Percentiles rank a stretch among this genome's conserved stretches.
Evolutionary conservation across 306 rosid genomes (phyloP).

Genomic region (Cucumis cinereus): DNA sequence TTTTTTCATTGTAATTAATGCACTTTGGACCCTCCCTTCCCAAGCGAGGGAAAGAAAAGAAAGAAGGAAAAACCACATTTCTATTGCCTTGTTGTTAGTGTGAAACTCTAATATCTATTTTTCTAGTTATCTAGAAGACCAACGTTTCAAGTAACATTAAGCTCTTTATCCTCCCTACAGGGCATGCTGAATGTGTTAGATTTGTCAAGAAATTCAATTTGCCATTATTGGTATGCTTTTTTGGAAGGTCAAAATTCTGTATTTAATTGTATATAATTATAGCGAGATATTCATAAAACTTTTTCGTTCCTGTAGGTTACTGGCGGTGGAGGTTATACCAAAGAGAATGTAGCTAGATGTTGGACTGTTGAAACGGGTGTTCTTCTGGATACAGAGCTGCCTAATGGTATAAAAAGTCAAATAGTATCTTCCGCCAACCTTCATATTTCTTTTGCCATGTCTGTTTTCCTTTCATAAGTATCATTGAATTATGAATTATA

Average conservation of each 20-base stretch:
- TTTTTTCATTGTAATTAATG: constrained; percentile 30
- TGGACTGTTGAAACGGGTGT: constrained; percentile 97
- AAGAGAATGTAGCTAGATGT: constrained; percentile 98
- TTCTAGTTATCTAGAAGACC: not conserved
- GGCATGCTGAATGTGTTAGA: constrained; percentile 93
- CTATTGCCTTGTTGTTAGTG: not conserved
- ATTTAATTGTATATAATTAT: not conserved
- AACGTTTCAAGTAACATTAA: not conserved
- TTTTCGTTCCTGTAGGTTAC: constrained; percentile 48
- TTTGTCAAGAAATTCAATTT: constrained; percentile 85
- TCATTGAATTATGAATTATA: not conserved
- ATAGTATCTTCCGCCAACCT: not conserved
- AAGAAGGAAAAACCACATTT: not conserved
- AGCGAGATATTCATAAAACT: not conserved
- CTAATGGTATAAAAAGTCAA: constrained; percentile 50
- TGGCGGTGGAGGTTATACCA: constrained; percentile 98
- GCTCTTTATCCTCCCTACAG: constrained; percentile 28
- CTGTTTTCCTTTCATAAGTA: not conserved
- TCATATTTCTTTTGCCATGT: not conserved
- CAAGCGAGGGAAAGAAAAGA: not conserved
- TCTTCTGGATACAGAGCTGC: constrained; percentile 87
- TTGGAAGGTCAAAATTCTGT: not conserved
- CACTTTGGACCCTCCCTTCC: constrained; percentile 10
- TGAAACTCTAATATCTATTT: not conserved
- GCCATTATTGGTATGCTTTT: constrained; percentile 74